Evolutionary conservation across 1,284 basidiomycete genomes (phyloP).

Genomic region (Ganoderma lucidum): DNA sequence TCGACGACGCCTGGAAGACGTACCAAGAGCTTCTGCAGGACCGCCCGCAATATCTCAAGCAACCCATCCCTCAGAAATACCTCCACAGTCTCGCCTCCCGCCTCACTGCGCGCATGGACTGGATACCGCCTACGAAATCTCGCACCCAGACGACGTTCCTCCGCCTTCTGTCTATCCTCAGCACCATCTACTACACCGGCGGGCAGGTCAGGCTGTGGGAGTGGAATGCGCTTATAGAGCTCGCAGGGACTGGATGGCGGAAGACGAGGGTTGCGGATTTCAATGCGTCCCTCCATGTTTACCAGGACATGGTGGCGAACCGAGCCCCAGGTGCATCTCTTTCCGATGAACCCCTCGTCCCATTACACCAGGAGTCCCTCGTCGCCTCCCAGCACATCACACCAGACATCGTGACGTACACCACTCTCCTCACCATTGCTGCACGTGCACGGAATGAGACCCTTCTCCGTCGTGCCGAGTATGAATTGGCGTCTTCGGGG

Average conservation of each 20-base stretch:
- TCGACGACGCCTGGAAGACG: constrained; percentile 64
- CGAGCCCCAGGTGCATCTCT: constrained; percentile 53
- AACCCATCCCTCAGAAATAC: constrained; percentile 44
- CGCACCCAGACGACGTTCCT: constrained; percentile 67
- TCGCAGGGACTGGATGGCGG: constrained; percentile 71
- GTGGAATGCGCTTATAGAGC: constrained; percentile 78
- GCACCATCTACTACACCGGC: constrained; percentile 58
- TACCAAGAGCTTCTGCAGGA: constrained; percentile 55
- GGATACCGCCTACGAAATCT: constrained; percentile 45
- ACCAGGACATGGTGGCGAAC: constrained; percentile 60
- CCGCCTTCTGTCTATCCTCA: constrained; percentile 68
- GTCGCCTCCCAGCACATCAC: constrained; percentile 27
- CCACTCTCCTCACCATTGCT: constrained; percentile 71
- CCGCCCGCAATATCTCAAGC: constrained; percentile 30
- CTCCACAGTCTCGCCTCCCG: constrained; percentile 69
- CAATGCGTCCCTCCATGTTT: constrained; percentile 65
- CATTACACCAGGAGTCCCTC: constrained; percentile 12
- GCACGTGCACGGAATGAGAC: constrained; percentile 53
- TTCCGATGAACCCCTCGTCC: constrained; percentile 25
- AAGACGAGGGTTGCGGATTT: constrained; percentile 64
- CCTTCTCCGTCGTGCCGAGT: constrained; percentile 59
- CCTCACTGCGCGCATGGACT: constrained; percentile 46
- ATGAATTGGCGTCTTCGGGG: constrained; percentile 59
- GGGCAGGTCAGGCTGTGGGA: constrained; percentile 64
- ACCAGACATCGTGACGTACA: constrained; percentile 75